Percentiles rank a stretch among this genome's conserved stretches.
Conservation (phyloP, 106 monocot genomes). For the Dactylorhiza incarnata region DNA sequence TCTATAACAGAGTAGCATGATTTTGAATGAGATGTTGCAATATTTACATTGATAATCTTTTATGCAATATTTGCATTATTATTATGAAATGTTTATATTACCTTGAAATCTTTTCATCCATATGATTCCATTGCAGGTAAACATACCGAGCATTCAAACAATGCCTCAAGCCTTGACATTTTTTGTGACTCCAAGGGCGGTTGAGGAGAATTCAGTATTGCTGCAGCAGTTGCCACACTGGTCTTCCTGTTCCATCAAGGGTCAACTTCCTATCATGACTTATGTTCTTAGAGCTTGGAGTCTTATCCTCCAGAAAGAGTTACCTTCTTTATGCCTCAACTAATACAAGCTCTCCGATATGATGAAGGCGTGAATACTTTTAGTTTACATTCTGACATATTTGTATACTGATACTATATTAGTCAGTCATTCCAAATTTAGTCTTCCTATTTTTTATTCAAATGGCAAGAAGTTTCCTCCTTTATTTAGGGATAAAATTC, state of each 20-base stretch:
- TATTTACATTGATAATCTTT: no score
- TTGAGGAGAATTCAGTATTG: constrained; percentile 83
- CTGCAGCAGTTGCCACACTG: constrained; percentile 95
- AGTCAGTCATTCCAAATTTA: neutral
- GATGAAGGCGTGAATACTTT: constrained; percentile 72
- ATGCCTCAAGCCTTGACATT: constrained; percentile 87
- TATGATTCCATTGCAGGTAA: constrained; percentile 34
- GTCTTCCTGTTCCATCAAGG: constrained; percentile 92
- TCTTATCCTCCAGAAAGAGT: constrained; percentile 93
- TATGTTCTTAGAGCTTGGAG: constrained; percentile 93
- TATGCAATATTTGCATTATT: no score
- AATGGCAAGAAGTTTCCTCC: constrained; percentile 32
- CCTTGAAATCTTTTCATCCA: neutral
- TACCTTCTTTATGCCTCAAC: constrained; percentile 97
- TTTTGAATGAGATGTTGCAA: no score
- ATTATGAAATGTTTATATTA: neutral
- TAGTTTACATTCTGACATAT: neutral
- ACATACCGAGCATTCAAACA: constrained; percentile 63
- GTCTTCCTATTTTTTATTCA: neutral
- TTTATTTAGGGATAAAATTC: neutral
- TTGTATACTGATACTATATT: neutral
- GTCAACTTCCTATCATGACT: constrained; percentile 91
- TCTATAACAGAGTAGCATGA: no score
- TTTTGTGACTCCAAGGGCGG: constrained; percentile 90
- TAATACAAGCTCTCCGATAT: constrained; percentile 93